Base-by-base conservation (phyloP, 2,329 filamentous ascomycete genomes). In the Cryphonectria japonica region DNA sequence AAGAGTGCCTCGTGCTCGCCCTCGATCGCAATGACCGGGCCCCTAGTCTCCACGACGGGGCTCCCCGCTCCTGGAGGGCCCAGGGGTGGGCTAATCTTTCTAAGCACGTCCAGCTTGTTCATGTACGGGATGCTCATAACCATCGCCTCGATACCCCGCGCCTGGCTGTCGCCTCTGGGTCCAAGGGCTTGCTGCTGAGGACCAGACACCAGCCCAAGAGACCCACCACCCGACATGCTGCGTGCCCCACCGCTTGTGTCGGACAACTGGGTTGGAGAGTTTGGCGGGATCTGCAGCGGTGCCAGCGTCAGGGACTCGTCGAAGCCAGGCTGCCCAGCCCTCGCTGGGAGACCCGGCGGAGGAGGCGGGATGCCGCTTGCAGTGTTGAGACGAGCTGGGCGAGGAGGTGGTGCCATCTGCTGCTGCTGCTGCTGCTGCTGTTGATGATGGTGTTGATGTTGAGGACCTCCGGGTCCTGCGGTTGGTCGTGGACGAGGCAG, bases 21-120 rank as follows among this genome's bases (percentile, higher is more conserved):
- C 80, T 98, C 95, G 39, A 98, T 83, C 0, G 93, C 92, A 73
- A 98, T 91, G 52, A 98, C 87, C 0, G 92, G 88, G 0, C 95
- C 95, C n/a, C 94, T 88, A 8, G 84, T 83, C 75, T 84, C 81
- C 71, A 80, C 78, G 1, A 73, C 73, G 3, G 76, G 74, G 4
- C 75, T 76, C 19, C 50, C 69, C 7, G 69, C 52, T 16, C 80
- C 78, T 0, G 82, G 77, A 22, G 82, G 75, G 7, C 82, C 81
- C 19, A 93, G 83, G 0, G 93, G 90, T 34, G 91, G 92, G 62
- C 92, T 92, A 74, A 98, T 93, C 73, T 89, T 90, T 22, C 89
- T 86, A 46, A 98, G 84, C 2, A 95, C 86, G 65, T 90, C 89
- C 75, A 97, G 88, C 80, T 97, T 97, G 74, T 90, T 89, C 61